Percentiles rank a stretch among this genome's conserved stretches.
Conservation (phyloP, 129 eudicot genomes). For the Flaveria brownii region DNA sequence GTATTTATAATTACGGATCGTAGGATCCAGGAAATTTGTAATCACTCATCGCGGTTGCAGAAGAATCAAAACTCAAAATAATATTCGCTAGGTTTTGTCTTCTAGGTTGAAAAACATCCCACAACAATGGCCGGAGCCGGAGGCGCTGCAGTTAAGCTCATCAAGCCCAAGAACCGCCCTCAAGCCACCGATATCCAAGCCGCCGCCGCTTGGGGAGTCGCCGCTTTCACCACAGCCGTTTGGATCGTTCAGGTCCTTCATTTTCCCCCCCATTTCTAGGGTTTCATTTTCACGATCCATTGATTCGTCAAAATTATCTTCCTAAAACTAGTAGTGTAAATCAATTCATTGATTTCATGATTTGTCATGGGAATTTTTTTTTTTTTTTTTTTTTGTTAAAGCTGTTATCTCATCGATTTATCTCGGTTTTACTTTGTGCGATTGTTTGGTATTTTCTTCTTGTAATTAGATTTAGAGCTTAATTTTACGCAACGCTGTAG, state of each 20-base stretch:
- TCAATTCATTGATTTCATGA: not conserved
- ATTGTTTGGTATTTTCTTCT: not conserved
- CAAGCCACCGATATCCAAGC: slow-evolving; percentile 47
- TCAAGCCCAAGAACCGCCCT: slow-evolving; percentile 35
- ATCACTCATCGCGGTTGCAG: not conserved
- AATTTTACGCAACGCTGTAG: not conserved
- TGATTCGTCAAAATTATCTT: not conserved
- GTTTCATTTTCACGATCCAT: too few species aligned
- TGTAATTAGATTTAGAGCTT: not conserved
- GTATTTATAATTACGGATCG: not conserved
- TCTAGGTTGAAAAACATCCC: not conserved
- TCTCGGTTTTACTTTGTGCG: not conserved
- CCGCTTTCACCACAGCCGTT: slow-evolving; percentile 43
- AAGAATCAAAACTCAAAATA: slow-evolving; percentile 22
- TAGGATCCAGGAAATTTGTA: not conserved
- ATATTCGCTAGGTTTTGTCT: slow-evolving; percentile 25
- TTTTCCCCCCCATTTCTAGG: too few species aligned
- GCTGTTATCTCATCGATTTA: not conserved
- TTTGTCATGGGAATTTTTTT: not conserved
- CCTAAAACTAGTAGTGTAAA: not conserved
- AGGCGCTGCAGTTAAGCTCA: slow-evolving; percentile 30
- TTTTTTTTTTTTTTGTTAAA: too few species aligned
- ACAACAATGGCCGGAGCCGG: slow-evolving; percentile 47
- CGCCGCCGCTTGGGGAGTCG: slow-evolving; percentile 51
- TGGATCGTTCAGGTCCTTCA: slow-evolving; percentile 44